Evolutionary conservation across 768 basidiomycete species (phyloP), one percentile per base, ranked within the genome.

Genomic region (Rhizopogon vesiculosus): DNA sequence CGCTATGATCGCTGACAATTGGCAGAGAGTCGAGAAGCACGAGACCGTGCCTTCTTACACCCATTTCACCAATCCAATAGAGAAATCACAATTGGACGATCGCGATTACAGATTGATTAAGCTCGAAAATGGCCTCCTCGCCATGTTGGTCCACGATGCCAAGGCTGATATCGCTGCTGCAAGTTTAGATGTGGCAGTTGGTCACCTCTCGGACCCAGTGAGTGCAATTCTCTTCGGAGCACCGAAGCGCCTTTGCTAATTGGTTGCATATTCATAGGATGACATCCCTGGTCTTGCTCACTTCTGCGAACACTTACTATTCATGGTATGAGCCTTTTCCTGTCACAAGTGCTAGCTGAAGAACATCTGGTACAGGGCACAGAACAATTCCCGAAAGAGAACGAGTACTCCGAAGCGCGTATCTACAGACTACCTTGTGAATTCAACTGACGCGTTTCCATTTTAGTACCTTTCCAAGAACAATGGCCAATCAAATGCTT

Each of bases 291-390:
- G 93, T 10, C 78, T 95, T 43, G 93, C 93, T 46, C 93, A 96
- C 70, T 95, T 95, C 66, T 95, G 94, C 73, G 96, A 99, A 69
- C 96, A 99, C 70, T 68, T 99, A 48, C 72, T 97, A 58, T 99
- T 99, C 72, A 92, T 99, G 86, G 95, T 93, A 62, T 58, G 85
- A 69, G 5, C 7, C 35, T 40, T 45, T 43, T 40, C 13, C 25
- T 10, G 1, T 45, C 15, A 2, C 10, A 10, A 31, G 15, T 51
- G 1, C 10, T 52, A 53, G 29, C 25, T 54, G 33, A 60, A 22
- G 53, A 22, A 42, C 38, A 39, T 22, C 41, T 57, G 33, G 31
- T 41, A 7, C 53, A 92, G 90, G 90, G 91, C 18, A 92, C 89
- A 9, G 82, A 85, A 61, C 83, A 84, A 67, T 96, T 86, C 70